Percentiles rank a stretch among this genome's conserved stretches.
Conservation (phyloP, 2,329 filamentous ascomycete species). For the Calycina herbarum region DNA sequence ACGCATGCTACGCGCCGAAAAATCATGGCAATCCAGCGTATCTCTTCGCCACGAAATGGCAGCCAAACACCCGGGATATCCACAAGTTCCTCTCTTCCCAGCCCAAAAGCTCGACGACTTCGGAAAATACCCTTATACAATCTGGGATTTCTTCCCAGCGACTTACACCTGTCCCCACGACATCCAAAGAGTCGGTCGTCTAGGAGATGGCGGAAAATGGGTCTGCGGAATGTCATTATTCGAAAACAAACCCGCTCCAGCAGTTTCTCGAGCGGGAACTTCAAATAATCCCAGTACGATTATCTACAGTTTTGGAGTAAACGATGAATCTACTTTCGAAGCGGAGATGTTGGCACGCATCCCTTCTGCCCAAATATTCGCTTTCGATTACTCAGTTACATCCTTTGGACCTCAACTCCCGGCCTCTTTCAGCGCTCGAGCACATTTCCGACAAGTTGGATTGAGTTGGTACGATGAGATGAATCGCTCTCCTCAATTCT, state of each 20-base stretch:
- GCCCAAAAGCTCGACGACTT: conserved; percentile 27
- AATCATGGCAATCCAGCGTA: conserved; percentile 29
- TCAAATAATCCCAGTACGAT: conserved; percentile 22
- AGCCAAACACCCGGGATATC: conserved; percentile 23
- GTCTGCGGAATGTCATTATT: conserved; percentile 44
- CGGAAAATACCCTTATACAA: conserved; percentile 36
- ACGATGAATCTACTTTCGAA: conserved; percentile 43
- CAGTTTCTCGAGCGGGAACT: conserved; percentile 21
- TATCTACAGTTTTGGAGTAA: conserved; percentile 43
- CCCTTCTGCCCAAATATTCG: conserved; percentile 40
- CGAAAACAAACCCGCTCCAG: conserved; percentile 27
- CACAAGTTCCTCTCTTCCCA: conserved; percentile 31
- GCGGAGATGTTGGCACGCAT: conserved; percentile 42
- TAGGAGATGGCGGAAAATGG: conserved; percentile 47
- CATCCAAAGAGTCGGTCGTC: conserved; percentile 41
- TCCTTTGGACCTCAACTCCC: conserved; percentile 35
- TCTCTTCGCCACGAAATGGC: conserved; percentile 30
- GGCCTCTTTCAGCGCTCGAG: conserved; percentile 21
- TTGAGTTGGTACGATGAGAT: conserved; percentile 37
- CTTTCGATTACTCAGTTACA: conserved; percentile 42
- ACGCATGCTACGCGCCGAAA: conserved; percentile 31
- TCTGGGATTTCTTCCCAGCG: conserved; percentile 45
- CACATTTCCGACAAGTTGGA: conserved; percentile 41
- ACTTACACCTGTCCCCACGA: conserved; percentile 44
- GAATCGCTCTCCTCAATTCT: conserved; percentile 36